These are phyloP conservation scores for Rhizopogon vinicolor DNA, from an alignment of 768 basidiomycete species.

Conservation along the genomic window DNA sequence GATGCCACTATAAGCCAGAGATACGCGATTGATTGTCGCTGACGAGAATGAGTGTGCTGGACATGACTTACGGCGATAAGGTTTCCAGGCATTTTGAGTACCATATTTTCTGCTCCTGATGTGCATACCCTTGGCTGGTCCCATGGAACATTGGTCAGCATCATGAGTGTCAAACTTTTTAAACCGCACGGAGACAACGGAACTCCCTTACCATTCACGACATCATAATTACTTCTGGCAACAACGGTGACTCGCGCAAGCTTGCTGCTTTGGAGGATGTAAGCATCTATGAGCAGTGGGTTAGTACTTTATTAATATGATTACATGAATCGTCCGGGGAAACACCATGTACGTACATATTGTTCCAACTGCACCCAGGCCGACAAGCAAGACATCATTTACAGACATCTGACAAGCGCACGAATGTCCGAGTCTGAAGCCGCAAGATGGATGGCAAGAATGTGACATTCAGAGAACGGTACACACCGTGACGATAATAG, in stretches of 20 bases:
- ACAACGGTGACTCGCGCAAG: conserved; percentile 65
- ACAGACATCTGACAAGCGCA: background rate
- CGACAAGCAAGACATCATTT: conserved; percentile 56
- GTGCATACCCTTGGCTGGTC: conserved; percentile 47
- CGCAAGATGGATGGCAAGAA: background rate
- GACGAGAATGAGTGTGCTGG: background rate
- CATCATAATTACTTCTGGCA: conserved; percentile 64
- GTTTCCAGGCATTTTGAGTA: background rate
- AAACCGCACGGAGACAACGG: background rate
- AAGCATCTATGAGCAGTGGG: conserved; percentile 36
- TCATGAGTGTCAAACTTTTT: background rate
- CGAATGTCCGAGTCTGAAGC: background rate
- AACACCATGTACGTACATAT: conserved; percentile 42
- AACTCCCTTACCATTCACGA: conserved; percentile 21
- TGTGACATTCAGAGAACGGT: no score
- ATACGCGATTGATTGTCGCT: background rate
- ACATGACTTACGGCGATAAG: background rate
- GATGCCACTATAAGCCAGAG: conserved; percentile 43
- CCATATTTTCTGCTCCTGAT: conserved; percentile 33
- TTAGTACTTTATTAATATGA: background rate
- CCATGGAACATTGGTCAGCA: background rate
- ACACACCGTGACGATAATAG: no score
- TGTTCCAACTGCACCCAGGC: conserved; percentile 62
- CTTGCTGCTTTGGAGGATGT: conserved; percentile 32
- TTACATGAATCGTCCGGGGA: background rate